phyloP scores from a whole-genome alignment of 768 basidiomycete genomes.

The Termitomyces titanicus region DNA sequence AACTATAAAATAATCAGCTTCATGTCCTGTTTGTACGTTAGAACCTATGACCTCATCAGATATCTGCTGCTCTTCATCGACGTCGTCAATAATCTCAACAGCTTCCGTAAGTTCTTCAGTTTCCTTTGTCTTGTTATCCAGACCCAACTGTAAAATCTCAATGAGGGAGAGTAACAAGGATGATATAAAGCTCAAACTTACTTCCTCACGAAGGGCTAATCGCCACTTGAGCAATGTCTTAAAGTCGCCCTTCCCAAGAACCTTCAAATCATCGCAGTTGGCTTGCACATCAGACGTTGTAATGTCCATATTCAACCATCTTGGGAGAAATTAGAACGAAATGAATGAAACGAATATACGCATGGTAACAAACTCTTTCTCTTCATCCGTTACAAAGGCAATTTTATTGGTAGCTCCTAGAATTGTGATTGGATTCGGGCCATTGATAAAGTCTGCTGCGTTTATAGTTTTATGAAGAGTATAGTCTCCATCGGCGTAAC shows the following conservation, averaged over 20 bases:
- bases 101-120: conserved; percentile 74
- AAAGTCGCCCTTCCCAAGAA: conserved; percentile 97
- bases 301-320: conserved; percentile 69
- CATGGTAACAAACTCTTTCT: conserved; percentile 57
- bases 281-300: conserved; percentile 78
- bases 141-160: conserved; percentile 53
- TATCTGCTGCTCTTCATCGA: conserved; percentile 89
- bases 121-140: conserved; percentile 77
- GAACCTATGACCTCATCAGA: conserved; percentile 67
- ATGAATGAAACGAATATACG: background rate
- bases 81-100: conserved; percentile 58
- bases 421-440: conserved; percentile 69
- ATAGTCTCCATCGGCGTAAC: conserved; percentile 93
- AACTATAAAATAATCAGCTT: conserved; percentile 46
- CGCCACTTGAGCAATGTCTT: conserved; percentile 93
- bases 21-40: background rate
- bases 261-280: conserved; percentile 92
- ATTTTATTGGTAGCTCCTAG: conserved; percentile 81
- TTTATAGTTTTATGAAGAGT: conserved; percentile 76
- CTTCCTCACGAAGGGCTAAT: conserved; percentile 82
- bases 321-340: conserved; percentile 23
- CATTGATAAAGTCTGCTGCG: conserved; percentile 69
- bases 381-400: conserved; percentile 75
- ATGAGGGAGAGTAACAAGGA: background rate
- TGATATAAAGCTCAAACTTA: conserved; percentile 26